Conservation (phyloP, 208 protist species). For the Phytomonas sp. region DNA sequence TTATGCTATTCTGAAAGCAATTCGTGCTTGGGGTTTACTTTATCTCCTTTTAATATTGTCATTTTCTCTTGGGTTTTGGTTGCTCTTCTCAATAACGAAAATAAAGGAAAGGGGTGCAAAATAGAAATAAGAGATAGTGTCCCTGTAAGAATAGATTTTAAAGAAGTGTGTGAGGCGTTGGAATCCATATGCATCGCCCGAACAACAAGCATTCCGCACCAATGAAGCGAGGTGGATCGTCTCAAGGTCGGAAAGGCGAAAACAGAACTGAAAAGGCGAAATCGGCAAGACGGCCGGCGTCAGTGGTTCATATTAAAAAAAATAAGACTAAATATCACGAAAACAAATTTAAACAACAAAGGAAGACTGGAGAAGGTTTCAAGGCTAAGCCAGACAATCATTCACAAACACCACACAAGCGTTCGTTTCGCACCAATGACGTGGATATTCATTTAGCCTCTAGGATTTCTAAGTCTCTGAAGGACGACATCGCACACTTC, state of each 20-base stretch:
- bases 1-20: background rate
- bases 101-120: background rate
- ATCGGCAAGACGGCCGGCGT: background rate
- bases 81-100: background rate
- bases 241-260: background rate
- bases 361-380: background rate
- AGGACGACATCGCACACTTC: constrained; percentile 55
- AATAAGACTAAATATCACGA: constrained; percentile 7
- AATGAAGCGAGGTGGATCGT: background rate
- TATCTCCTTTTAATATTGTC: constrained; percentile 4
- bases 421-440: constrained; percentile 44
- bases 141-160: background rate
- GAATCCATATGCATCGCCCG: background rate
- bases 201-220: background rate
- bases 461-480: constrained; percentile 63
- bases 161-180: background rate
- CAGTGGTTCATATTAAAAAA: background rate
- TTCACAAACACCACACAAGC: background rate
- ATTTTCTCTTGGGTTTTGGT: background rate
- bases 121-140: background rate
- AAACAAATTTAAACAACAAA: constrained; percentile 3
- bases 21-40: background rate
- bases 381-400: background rate
- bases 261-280: background rate
- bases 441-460: constrained; percentile 76